Conservation (phyloP, 2,329 filamentous ascomycete species). For the Metarhizium album region DNA sequence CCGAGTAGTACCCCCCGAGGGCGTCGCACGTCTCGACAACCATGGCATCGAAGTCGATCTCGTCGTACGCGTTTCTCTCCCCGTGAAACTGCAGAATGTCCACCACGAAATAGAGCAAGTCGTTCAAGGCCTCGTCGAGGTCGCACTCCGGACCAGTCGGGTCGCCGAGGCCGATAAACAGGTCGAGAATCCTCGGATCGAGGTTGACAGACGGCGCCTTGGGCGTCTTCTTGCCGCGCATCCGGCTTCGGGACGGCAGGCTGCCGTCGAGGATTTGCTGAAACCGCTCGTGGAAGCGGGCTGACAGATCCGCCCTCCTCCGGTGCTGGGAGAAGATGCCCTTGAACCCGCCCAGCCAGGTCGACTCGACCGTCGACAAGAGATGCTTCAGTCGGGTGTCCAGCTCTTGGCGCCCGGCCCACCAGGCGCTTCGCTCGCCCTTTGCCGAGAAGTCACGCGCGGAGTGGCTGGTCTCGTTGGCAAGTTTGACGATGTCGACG, state of each 20-base stretch:
- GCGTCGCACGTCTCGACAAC: conserved; percentile 81
- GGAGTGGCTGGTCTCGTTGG: conserved; percentile 74
- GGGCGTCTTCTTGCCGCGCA: conserved; percentile 42
- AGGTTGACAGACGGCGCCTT: conserved; percentile 34
- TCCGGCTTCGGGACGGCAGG: conserved; percentile 68
- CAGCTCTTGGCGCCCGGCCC: conserved; percentile 71
- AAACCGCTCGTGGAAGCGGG: conserved; percentile 68
- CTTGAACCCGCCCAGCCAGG: conserved; percentile 92
- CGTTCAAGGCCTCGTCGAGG: conserved; percentile 80
- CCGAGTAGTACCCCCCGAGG: conserved; percentile 63
- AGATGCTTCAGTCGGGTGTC: conserved; percentile 69
- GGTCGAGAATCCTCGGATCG: conserved; percentile 59
- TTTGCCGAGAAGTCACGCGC: conserved; percentile 60
- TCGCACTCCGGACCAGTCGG: conserved; percentile 57
- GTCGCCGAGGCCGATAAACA: conserved; percentile 80
- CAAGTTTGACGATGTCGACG: conserved; percentile 66
- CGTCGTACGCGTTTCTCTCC: conserved; percentile 92
- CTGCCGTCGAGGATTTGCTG: conserved; percentile 71
- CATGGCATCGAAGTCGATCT: conserved; percentile 92
- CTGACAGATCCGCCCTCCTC: conserved; percentile 52
- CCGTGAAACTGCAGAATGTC: conserved; percentile 96
- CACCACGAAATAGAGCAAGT: conserved; percentile 90
- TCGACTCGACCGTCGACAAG: conserved; percentile 74
- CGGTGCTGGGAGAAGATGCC: conserved; percentile 78
- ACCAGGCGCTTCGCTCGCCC: conserved; percentile 76